phyloP scores from a whole-genome alignment of 2,329 filamentous ascomycete genomes.

The Aspergillus uvarum region DNA sequence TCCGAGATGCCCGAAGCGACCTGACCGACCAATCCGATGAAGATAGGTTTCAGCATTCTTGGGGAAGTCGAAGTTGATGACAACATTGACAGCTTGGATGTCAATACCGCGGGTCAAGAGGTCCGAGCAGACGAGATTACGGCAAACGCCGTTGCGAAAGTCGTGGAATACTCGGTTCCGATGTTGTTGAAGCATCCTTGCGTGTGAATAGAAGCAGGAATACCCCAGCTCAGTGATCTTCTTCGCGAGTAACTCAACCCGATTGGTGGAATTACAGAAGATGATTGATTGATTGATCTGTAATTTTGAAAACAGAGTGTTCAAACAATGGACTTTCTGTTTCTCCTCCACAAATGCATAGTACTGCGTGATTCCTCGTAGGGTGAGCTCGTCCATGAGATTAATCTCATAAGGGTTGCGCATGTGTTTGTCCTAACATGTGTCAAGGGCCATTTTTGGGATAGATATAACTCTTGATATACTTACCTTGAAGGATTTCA shows the following conservation, averaged over 20 bases:
- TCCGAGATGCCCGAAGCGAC: constrained; percentile 94
- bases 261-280: constrained; percentile 99
- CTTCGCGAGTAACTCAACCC: constrained; percentile 94
- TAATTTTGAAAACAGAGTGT: constrained; percentile 97
- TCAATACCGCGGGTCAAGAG: constrained; percentile 97
- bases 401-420: constrained; percentile 96
- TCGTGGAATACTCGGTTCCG: constrained; percentile 99
- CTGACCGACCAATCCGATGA: constrained; percentile 95
- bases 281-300: constrained; percentile 99
- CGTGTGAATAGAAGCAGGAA: constrained; percentile 99
- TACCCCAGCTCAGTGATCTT: constrained; percentile 99
- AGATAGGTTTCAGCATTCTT: constrained; percentile 99
- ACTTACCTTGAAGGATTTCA: constrained; percentile 81
- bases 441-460: constrained; percentile 30
- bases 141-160: constrained; percentile 95
- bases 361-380: constrained; percentile 97
- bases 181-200: constrained; percentile 94
- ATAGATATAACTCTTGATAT: background rate
- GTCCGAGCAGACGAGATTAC: constrained; percentile 97
- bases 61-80: constrained; percentile 99
- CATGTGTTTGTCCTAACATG: constrained; percentile 81
- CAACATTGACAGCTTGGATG: constrained; percentile 98
- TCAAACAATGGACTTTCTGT: constrained; percentile 97
- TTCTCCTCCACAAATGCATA: constrained; percentile 99
- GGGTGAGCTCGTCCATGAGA: constrained; percentile 97